Evolutionary conservation across 345 rosid genomes (phyloP).

Genomic region (Aquilaria yunnanensis): DNA sequence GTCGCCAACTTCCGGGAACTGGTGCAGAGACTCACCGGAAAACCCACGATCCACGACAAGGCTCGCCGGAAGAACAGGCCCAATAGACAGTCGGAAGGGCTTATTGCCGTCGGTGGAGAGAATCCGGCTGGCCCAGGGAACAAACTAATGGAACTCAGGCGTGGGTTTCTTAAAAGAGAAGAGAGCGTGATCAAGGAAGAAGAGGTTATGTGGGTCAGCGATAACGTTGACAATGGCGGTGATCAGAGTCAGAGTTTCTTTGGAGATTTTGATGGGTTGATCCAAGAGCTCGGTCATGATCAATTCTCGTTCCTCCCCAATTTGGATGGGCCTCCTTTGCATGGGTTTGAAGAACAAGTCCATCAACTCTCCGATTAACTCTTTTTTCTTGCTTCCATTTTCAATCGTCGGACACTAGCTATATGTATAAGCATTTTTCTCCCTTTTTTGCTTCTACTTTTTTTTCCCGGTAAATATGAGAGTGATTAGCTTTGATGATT

Average conservation of each 20-base stretch:
- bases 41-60: constrained; percentile 35
- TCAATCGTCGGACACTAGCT: background rate
- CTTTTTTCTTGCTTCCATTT: background rate
- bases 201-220: constrained; percentile 16
- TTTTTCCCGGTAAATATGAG: constrained; percentile 17
- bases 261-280: constrained; percentile 64
- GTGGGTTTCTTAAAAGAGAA: constrained; percentile 16
- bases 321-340: constrained; percentile 30
- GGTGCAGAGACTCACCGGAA: constrained; percentile 90
- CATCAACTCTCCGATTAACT: constrained; percentile 20
- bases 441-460: background rate
- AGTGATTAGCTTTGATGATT: background rate
- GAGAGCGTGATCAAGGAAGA: constrained; percentile 24
- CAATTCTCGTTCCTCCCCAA: constrained; percentile 43
- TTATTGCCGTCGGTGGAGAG: background rate
- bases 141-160: constrained; percentile 19
- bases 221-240: constrained; percentile 8
- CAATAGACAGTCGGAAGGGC: constrained; percentile 13
- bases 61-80: constrained; percentile 11
- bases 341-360: constrained; percentile 31
- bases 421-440: background rate
- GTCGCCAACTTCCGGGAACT: constrained; percentile 80
- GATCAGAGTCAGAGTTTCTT: constrained; percentile 49
- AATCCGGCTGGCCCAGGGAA: constrained; percentile 5
- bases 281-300: constrained; percentile 54